Base-by-base conservation (phyloP, 1,139 yeast genomes). In the Diutina ranongensis region DNA sequence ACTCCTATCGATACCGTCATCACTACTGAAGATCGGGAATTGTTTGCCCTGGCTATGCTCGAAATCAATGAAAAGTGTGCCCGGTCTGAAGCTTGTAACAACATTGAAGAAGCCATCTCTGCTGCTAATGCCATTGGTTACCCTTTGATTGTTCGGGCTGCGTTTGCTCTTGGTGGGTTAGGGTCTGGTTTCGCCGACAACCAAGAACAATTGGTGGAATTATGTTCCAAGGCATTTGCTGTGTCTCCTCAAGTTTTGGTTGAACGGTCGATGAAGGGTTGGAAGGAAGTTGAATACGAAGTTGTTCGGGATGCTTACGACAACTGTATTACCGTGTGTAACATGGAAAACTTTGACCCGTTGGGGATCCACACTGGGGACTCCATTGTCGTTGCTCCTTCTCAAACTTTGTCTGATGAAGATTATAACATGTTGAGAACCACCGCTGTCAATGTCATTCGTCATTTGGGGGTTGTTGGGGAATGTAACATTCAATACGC, bases 401-500 rank as follows among this genome's bases (percentile, higher is more conserved):
- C 97, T 40, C 98, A 92, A 71, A 92, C 98, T 38, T 73, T 92
- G 55, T 84, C 96, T 28, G 97, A 92, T 61, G 97, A 88, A 65
- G 98, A 92, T 60, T 92, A 89, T 74, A 87, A 92, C 68, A 92
- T 92, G 98, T 76, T 92, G 61, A 82, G 98, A 71, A 86, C 97
- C 44, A 87, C 98, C 48, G 98, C 98, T 46, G 94, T 92, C 55
- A 92, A 92, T 56, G 95, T 92, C 54, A 92, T 92, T 55, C 84
- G 98, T 69, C 98, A 92, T 61, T 75, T 92, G 60, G 98, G 98
- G 58, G 98, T 92, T 63, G 97, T 92, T 60, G 98, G 98, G 76
- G 98, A 92, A 72, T 92, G 98, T 77, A 92, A 92, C 72, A 87
- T 92, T 60, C 98, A 92, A 67, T 92, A 92, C 63, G 97, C 98